Evolutionary conservation across 306 rosid genomes (phyloP), one percentile per base, ranked within the genome.

Genomic region (Fragaria ananassa): DNA sequence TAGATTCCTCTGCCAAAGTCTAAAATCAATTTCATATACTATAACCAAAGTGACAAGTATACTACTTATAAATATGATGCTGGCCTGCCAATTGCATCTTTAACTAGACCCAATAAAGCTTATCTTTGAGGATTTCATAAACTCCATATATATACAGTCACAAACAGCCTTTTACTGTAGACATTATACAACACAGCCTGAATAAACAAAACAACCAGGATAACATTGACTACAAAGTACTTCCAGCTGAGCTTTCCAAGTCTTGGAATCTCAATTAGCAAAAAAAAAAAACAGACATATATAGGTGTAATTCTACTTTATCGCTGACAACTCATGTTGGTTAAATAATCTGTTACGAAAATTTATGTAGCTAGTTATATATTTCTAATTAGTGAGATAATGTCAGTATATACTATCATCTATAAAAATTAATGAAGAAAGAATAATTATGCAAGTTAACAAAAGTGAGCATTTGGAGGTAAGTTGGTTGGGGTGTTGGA

Each of bases 61-160:
- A 42, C 23, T 44, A 13, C 18, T 23, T 62, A 62, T 61, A 62
- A 62, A 31, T 62, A 31, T 31, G 58, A 35, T 41, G 25, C 56
- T 41, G 80, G 76, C 76, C 92, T 89, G 96, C 90, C 87, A 86
- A 76, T 78, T 85, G 71, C 85, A 44, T 82, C 96, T 91, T 90
- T 90, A 90, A 78, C 94, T 79, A 85, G 87, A 84, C 89, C 97
- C 96, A 68, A 91, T 91, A 90, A 93, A 93, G 94, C 85, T 85
- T 74, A 78, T 78, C 58, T 78, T 74, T 74, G 60, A 74, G 60
- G 78, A 83, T 75, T 87, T 87, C 82, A 78, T 81, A 83, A 46
- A 83, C 81, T 79, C 84, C 90, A 84, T 78, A 90, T 86, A 85
- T 81, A 89, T 86, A 85, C 89, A 88, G 88, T 93, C 96, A 80